Evolutionary conservation across 148 eudicot species (phyloP).

Genomic region (Tetragonia tetragonoides): DNA sequence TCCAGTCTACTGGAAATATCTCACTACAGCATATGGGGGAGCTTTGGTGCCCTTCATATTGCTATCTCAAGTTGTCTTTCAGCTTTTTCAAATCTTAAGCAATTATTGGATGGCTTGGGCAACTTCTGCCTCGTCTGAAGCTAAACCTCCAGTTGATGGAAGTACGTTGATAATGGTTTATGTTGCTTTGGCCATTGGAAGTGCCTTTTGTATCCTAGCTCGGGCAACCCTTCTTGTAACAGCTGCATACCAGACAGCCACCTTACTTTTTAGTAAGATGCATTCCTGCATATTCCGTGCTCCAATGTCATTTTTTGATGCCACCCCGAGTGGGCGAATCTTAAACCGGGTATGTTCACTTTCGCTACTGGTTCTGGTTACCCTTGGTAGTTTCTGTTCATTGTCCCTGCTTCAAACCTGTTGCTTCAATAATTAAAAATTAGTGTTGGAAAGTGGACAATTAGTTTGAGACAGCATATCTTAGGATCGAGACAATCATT

Average conservation of each 20-base stretch:
- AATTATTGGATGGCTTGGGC: constrained; percentile 90
- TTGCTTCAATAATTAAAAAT: not conserved
- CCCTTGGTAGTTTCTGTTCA: not conserved
- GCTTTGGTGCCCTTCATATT: constrained; percentile 53
- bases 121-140: constrained; percentile 51
- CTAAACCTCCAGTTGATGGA: constrained; percentile 34
- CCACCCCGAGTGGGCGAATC: constrained; percentile 74
- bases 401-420: not conserved
- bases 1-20: constrained; percentile 60
- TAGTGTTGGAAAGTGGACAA: not conserved
- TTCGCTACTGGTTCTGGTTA: not conserved
- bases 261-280: constrained; percentile 57
- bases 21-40: constrained; percentile 70
- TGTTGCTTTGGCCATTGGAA: constrained; percentile 52
- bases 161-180: constrained; percentile 51
- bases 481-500: not conserved
- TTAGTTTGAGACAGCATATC: not conserved
- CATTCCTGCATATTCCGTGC: constrained; percentile 64
- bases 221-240: constrained; percentile 44
- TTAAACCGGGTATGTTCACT: constrained; percentile 50
- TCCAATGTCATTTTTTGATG: constrained; percentile 79
- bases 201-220: constrained; percentile 52
- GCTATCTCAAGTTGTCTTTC: constrained; percentile 48
- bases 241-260: constrained; percentile 59
- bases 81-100: constrained; percentile 56